Conservation (phyloP, 139 green algal species). For the Picochlorum sp. region DNA sequence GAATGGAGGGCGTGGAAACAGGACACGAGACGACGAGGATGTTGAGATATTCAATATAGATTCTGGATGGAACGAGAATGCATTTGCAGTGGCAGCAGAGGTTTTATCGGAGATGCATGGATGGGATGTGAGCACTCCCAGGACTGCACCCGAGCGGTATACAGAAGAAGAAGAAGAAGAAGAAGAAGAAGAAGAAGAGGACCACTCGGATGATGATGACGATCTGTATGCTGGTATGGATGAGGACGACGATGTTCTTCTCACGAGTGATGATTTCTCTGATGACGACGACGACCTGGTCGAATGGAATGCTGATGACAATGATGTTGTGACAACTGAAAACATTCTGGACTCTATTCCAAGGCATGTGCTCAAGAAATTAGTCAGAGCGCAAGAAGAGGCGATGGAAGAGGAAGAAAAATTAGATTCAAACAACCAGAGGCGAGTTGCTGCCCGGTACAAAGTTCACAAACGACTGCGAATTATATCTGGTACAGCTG, state of each 20-base stretch:
- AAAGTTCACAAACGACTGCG: slow-evolving; percentile 46
- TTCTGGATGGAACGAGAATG: slow-evolving; percentile 28
- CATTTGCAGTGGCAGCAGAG: slow-evolving; percentile 3
- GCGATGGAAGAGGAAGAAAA: slow-evolving; percentile 26
- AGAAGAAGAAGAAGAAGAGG: neutral
- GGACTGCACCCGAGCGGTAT: too few relatives aligned
- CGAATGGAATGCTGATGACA: neutral
- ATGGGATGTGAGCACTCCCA: neutral
- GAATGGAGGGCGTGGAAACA: neutral
- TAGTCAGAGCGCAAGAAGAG: slow-evolving; percentile 40
- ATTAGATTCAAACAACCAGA: slow-evolving; percentile 20
- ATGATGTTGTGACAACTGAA: slow-evolving; percentile 11
- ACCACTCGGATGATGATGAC: slow-evolving; percentile 3
- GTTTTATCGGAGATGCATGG: neutral
- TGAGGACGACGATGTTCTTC: slow-evolving; percentile 1
- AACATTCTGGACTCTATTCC: slow-evolving; percentile 3
- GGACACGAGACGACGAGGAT: slow-evolving; percentile 1
- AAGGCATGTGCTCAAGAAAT: slow-evolving; percentile 26
- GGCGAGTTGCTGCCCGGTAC: slow-evolving; percentile 23
- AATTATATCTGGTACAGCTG: slow-evolving; percentile 50
- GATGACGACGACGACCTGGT: slow-evolving; percentile 4
- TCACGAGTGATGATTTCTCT: neutral
- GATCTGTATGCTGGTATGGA: slow-evolving; percentile 6
- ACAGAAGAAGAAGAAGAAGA: too few relatives aligned
- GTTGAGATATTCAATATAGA: slow-evolving; percentile 37